Percentiles rank a stretch among this genome's conserved stretches.
Conservation (phyloP, 768 basidiomycete genomes). For the Leccinum barrowsii region DNA sequence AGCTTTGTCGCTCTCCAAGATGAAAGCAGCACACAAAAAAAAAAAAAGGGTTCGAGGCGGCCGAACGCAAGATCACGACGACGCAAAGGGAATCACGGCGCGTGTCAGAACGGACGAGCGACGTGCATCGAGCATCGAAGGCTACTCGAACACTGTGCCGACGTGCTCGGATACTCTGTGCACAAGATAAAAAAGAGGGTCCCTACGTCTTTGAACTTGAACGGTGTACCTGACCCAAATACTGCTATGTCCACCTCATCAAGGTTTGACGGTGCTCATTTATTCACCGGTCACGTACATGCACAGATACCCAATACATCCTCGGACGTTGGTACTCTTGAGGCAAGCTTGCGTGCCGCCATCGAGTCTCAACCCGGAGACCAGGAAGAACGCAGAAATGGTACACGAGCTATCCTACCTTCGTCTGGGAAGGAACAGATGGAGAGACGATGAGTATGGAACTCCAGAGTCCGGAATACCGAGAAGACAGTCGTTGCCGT, state of each 20-base stretch:
- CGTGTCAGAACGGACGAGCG: constrained; percentile 60
- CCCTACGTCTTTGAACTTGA: constrained; percentile 24
- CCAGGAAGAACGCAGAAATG: constrained; percentile 59
- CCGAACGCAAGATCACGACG: constrained; percentile 65
- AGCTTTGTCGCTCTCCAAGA: constrained; percentile 66
- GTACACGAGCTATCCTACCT: constrained; percentile 61
- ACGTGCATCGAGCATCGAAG: constrained; percentile 46
- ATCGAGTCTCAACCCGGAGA: constrained; percentile 55
- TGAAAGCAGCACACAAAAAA: constrained; percentile 51
- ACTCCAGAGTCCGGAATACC: constrained; percentile 45
- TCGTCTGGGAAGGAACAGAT: constrained; percentile 62
- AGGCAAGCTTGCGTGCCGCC: constrained; percentile 62
- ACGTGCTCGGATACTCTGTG: constrained; percentile 71
- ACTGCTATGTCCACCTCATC: constrained; percentile 39
- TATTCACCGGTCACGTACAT: constrained; percentile 79
- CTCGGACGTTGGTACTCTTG: constrained; percentile 49
- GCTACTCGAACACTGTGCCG: constrained; percentile 80
- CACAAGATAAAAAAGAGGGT: constrained; percentile 62
- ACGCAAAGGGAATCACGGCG: constrained; percentile 71
- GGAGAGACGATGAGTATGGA: constrained; percentile 62
- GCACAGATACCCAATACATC: constrained; percentile 51
- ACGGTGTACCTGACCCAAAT: constrained; percentile 33
- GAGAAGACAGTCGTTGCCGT: constrained; percentile 61
- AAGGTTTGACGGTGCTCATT: constrained; percentile 78
- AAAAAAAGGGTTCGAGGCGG: constrained; percentile 66